A percentile compares a stretch with the other conserved stretches of the same genome.
Evolutionary conservation across 495 filamentous ascomycete species (phyloP).

Genomic region (Penicillium cataractarum): DNA sequence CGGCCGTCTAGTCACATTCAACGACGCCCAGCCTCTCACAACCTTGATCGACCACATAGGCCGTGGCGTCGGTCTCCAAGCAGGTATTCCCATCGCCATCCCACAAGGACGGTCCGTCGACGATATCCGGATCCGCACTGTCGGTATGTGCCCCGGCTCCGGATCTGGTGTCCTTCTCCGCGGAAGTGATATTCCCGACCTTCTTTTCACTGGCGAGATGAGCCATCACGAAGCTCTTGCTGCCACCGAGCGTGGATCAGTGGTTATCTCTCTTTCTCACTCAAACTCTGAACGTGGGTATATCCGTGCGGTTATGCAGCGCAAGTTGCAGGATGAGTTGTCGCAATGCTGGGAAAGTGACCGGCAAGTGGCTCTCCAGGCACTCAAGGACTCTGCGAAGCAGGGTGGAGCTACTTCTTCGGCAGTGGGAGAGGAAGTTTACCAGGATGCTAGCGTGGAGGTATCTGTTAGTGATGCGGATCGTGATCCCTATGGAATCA

Average conservation of each 20-base stretch:
- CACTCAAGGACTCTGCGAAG: slow-evolving; percentile 34
- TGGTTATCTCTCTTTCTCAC: slow-evolving; percentile 84
- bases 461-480: slow-evolving; percentile 79
- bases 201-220: slow-evolving; percentile 91
- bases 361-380: slow-evolving; percentile 39
- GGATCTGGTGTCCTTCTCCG: slow-evolving; percentile 74
- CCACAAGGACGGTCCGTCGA: slow-evolving; percentile 59
- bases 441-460: slow-evolving; percentile 54
- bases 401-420: slow-evolving; percentile 22
- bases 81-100: slow-evolving; percentile 69
- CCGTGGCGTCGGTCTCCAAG: slow-evolving; percentile 61
- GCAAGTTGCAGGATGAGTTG: slow-evolving; percentile 61
- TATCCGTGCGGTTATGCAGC: slow-evolving; percentile 68
- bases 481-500: slow-evolving; percentile 75
- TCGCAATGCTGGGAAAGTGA: slow-evolving; percentile 55
- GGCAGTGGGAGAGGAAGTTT: slow-evolving; percentile 47
- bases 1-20: slow-evolving; percentile 72
- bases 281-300: slow-evolving; percentile 89
- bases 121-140: slow-evolving; percentile 59
- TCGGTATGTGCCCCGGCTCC: slow-evolving; percentile 81
- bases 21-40: slow-evolving; percentile 57
- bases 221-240: slow-evolving; percentile 88
- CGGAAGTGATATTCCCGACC: slow-evolving; percentile 60
- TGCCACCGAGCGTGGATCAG: slow-evolving; percentile 84
- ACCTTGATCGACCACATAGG: slow-evolving; percentile 65